These are phyloP conservation scores for Tricholoma bakamatsutake DNA, from an alignment of 768 basidiomycete genomes.

Conservation along the genomic window DNA sequence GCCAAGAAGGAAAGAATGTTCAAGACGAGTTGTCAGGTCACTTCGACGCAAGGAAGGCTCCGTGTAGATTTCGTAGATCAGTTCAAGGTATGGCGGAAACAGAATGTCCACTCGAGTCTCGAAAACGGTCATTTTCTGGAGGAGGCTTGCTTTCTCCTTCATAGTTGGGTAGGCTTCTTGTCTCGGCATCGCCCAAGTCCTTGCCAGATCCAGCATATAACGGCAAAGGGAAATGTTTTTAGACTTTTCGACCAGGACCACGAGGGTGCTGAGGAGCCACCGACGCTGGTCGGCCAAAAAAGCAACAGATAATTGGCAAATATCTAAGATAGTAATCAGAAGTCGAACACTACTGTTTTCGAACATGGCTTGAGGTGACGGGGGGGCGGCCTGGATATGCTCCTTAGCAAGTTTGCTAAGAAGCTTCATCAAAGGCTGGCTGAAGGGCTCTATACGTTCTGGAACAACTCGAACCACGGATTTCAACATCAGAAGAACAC, in stretches of 20 bases:
- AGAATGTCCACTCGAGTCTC: conserved; percentile 77
- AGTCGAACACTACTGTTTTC: conserved; percentile 60
- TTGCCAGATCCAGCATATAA: conserved; percentile 79
- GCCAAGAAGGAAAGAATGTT: conserved; percentile 89
- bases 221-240: conserved; percentile 73
- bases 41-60: conserved; percentile 81
- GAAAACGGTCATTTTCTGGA: conserved; percentile 84
- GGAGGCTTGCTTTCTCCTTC: conserved; percentile 89
- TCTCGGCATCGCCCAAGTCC: conserved; percentile 85
- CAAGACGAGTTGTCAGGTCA: conserved; percentile 89
- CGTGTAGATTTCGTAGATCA: conserved; percentile 93
- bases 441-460: conserved; percentile 79
- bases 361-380: conserved; percentile 34
- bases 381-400: conserved; percentile 57
- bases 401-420: conserved; percentile 85
- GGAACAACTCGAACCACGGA: conserved; percentile 77
- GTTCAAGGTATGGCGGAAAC: conserved; percentile 77
- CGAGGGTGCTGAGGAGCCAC: conserved; percentile 70
- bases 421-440: conserved; percentile 70
- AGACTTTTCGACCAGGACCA: conserved; percentile 85
- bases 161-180: conserved; percentile 85
- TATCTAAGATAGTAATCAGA: conserved; percentile 77
- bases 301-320: conserved; percentile 75
- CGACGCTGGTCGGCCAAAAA: conserved; percentile 84
- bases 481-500: conserved; percentile 82